phyloP scores from a whole-genome alignment of 73 alveolate species.

The Symbiodinium natans region DNA sequence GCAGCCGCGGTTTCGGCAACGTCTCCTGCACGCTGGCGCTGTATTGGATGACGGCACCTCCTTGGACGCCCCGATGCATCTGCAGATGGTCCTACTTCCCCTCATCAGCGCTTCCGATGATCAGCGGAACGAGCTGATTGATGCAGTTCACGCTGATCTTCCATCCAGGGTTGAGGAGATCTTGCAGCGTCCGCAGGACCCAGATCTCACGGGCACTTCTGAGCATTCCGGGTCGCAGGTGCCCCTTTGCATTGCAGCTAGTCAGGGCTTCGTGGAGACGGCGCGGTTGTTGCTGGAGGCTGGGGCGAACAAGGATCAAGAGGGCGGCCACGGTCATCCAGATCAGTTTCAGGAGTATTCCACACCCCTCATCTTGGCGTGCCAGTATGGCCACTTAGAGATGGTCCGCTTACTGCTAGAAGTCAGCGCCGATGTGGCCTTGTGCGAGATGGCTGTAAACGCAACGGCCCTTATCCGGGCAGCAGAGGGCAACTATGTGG shows the following conservation, averaged over 20 bases:
- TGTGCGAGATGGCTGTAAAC: neutral
- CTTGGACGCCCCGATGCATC: too few relatives aligned
- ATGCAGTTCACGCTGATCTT: too few relatives aligned
- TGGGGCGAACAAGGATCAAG: neutral
- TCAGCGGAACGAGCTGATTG: too few relatives aligned
- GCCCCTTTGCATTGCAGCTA: too few relatives aligned
- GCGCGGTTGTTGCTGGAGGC: neutral
- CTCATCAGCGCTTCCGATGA: too few relatives aligned
- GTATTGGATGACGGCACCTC: too few relatives aligned
- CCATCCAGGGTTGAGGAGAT: neutral
- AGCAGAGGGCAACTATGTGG: neutral
- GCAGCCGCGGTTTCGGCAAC: too few relatives aligned
- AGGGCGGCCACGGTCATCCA: neutral
- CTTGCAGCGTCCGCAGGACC: neutral
- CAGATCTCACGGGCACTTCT: neutral
- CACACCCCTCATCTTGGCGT: neutral
- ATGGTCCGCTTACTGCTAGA: neutral
- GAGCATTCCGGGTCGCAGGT: neutral
- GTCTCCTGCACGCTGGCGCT: too few relatives aligned
- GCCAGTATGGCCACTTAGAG: neutral
- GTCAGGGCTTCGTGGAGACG: neutral
- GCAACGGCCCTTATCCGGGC: neutral
- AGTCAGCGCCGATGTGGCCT: neutral
- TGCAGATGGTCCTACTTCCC: too few relatives aligned
- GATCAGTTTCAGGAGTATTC: neutral